Evolutionary conservation across 495 filamentous ascomycete genomes (phyloP).

Genomic region (Hyaloscypha variabilis): DNA sequence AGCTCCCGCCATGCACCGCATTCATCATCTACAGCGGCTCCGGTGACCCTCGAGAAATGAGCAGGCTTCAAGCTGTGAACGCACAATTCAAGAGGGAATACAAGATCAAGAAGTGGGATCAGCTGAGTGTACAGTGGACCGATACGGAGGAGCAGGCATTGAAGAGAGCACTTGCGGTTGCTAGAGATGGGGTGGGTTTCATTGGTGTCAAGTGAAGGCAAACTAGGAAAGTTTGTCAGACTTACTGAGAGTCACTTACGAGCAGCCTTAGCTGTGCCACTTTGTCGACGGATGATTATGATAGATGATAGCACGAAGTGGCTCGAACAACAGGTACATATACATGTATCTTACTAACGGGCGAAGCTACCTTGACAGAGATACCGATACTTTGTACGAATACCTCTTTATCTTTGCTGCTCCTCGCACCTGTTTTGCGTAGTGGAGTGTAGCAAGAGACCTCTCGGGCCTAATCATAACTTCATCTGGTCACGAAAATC

Average conservation of each 20-base stretch:
- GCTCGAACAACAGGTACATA: not conserved
- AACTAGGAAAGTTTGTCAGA: not conserved
- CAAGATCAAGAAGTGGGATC: conserved; percentile 80
- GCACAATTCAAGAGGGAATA: conserved; percentile 76
- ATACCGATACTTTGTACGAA: not conserved
- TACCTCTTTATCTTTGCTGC: too few species aligned
- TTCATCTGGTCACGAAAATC: too few species aligned
- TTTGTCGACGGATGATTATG: not conserved
- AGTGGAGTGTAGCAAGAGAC: too few species aligned
- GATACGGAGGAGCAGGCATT: conserved; percentile 82
- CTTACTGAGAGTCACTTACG: not conserved
- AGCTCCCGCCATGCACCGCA: conserved; percentile 79
- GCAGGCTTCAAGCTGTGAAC: conserved; percentile 72
- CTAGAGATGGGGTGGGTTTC: conserved; percentile 80
- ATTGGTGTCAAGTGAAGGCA: conserved; percentile 67
- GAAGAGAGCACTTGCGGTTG: conserved; percentile 66
- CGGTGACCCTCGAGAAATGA: conserved; percentile 82
- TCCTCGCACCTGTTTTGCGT: too few species aligned
- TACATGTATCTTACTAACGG: not conserved
- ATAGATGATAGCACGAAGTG: not conserved
- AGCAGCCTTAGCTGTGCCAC: not conserved
- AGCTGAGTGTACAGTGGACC: conserved; percentile 88
- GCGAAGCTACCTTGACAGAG: not conserved
- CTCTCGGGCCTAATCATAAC: too few species aligned
- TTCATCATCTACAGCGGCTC: conserved; percentile 89